Conservation (phyloP, 176 grass and related monocot genomes). For the Carex littledalei region DNA sequence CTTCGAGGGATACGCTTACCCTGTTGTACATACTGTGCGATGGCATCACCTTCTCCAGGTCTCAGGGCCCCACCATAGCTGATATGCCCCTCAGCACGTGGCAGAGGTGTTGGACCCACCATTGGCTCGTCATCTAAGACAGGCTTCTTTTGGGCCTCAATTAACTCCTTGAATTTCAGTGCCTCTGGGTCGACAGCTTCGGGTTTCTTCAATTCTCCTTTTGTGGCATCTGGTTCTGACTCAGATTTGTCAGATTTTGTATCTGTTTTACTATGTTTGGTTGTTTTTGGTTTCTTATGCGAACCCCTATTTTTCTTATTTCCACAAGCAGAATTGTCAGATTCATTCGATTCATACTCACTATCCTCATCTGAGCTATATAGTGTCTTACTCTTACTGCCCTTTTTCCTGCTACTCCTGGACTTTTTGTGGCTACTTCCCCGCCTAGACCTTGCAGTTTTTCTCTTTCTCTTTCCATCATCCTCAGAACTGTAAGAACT, state of each 20-base stretch:
- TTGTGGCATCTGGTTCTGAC: conserved; percentile 22
- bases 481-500: conserved; percentile 46
- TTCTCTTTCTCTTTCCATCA: conserved; percentile 45
- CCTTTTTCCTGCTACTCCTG: conserved; percentile 41
- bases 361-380: conserved; percentile 32
- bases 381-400: conserved; percentile 26
- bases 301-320: neutral
- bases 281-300: neutral
- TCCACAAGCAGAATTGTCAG: conserved; percentile 17
- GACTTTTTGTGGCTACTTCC: conserved; percentile 36
- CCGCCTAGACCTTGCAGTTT: conserved; percentile 3
- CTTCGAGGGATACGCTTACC: conserved; percentile 94
- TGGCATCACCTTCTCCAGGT: conserved; percentile 98
- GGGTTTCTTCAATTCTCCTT: conserved; percentile 28
- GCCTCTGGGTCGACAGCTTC: conserved; percentile 69
- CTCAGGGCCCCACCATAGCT: conserved; percentile 95
- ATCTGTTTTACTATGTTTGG: neutral
- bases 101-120: conserved; percentile 73
- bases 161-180: conserved; percentile 77
- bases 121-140: conserved; percentile 62
- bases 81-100: conserved; percentile 75
- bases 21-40: conserved; percentile 95
- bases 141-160: conserved; percentile 89
- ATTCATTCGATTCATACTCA: conserved; percentile 24
- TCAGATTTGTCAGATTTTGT: conserved; percentile 17